These are phyloP conservation scores for Podospora comata DNA, from an alignment of 495 filamentous ascomycete genomes.

Conservation along the genomic window DNA sequence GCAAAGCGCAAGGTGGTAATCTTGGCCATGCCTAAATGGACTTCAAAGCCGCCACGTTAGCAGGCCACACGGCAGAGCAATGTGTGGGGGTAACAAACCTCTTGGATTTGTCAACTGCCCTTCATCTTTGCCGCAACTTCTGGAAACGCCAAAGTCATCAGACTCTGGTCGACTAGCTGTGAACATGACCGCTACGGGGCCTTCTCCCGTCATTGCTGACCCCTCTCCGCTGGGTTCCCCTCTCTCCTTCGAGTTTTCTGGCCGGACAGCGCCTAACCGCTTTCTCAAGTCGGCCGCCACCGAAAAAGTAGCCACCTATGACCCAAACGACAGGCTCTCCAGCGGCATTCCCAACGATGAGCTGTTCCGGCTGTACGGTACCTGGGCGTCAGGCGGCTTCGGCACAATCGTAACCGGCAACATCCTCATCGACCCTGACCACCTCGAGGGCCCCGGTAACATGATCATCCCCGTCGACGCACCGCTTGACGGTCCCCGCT, in stretches of 20 bases:
- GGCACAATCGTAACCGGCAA: constrained; percentile 62
- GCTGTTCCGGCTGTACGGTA: constrained; percentile 56
- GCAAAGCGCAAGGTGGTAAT: neutral
- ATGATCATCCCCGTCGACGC: constrained; percentile 51
- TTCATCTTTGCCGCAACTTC: neutral
- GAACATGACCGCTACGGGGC: neutral
- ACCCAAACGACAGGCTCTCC: constrained; percentile 42
- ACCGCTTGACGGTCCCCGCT: constrained; percentile 50
- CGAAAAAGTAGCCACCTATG: constrained; percentile 57
- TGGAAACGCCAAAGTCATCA: neutral
- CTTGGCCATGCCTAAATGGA: neutral
- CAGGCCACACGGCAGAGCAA: neutral
- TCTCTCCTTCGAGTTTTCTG: constrained; percentile 56
- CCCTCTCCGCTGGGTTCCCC: constrained; percentile 51
- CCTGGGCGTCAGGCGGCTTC: constrained; percentile 58
- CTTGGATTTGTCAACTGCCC: neutral
- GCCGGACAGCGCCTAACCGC: constrained; percentile 54
- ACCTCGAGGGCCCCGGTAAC: constrained; percentile 58
- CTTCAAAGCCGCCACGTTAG: neutral
- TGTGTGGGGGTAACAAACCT: neutral
- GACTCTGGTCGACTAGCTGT: neutral
- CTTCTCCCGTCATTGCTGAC: constrained; percentile 23
- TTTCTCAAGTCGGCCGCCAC: constrained; percentile 65
- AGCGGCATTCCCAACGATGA: constrained; percentile 58
- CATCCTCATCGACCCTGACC: constrained; percentile 57